phyloP scores from a whole-genome alignment of 2,329 filamentous ascomycete genomes.

The Trichoderma brevicompactum region DNA sequence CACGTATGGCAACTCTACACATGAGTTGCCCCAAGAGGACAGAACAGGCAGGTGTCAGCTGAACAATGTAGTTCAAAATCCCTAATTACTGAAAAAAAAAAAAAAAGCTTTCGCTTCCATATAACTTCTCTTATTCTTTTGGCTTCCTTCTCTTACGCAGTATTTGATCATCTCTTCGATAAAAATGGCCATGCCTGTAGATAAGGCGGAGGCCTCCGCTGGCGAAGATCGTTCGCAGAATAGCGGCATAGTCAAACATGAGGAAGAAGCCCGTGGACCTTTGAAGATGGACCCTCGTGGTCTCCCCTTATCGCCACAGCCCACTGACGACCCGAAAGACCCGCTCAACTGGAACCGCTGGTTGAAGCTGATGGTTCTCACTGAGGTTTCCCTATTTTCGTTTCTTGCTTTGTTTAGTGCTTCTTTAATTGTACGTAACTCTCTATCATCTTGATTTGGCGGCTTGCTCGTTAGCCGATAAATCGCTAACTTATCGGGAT shows the following conservation, averaged over 20 bases:
- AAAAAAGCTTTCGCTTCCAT: no score
- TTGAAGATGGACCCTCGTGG: slow-evolving; percentile 19
- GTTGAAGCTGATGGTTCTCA: slow-evolving; percentile 24
- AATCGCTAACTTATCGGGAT: background rate
- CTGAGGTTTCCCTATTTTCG: slow-evolving; percentile 18
- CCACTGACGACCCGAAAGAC: slow-evolving; percentile 16
- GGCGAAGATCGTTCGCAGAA: slow-evolving; percentile 13
- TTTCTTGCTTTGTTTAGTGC: slow-evolving; percentile 24
- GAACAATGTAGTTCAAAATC: background rate
- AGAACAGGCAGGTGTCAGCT: background rate
- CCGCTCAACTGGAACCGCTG: slow-evolving; percentile 26
- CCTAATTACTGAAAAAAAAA: background rate
- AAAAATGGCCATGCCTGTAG: background rate
- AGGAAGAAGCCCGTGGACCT: background rate
- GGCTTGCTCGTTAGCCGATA: background rate
- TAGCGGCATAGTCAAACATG: slow-evolving; percentile 17
- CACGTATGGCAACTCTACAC: background rate
- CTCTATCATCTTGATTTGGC: background rate
- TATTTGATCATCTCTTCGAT: no score
- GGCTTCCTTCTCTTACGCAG: no score
- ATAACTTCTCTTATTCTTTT: no score
- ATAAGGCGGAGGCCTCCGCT: slow-evolving; percentile 14
- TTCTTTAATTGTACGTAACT: slow-evolving; percentile 18
- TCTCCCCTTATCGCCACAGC: slow-evolving; percentile 19
- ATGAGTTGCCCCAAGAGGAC: background rate